phyloP scores from a whole-genome alignment of 768 basidiomycete genomes.

The Boletus rufocinnamomeus region DNA sequence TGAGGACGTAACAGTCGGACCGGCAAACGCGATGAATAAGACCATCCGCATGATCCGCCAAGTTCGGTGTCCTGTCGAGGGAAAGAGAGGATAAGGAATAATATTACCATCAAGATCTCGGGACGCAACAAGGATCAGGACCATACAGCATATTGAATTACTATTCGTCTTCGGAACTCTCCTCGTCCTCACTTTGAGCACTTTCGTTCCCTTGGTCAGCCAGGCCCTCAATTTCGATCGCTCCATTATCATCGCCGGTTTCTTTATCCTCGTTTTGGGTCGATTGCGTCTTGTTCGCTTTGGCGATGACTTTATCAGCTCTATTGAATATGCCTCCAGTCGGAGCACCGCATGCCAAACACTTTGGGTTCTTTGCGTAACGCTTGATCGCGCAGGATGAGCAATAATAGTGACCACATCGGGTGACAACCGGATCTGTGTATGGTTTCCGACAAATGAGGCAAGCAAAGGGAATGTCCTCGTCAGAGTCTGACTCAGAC shows the following conservation, averaged over 20 bases:
- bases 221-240: slow-evolving; percentile 65
- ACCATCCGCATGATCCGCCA: slow-evolving; percentile 19
- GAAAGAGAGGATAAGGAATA: slow-evolving; percentile 18
- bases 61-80: slow-evolving; percentile 23
- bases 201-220: slow-evolving; percentile 29
- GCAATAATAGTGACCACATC: slow-evolving; percentile 97
- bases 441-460: slow-evolving; percentile 94
- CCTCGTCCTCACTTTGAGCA: slow-evolving; percentile 31
- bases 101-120: slow-evolving; percentile 29
- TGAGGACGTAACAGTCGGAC: slow-evolving; percentile 14
- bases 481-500: slow-evolving; percentile 71
- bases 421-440: slow-evolving; percentile 93
- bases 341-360: slow-evolving; percentile 88
- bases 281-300: slow-evolving; percentile 73
- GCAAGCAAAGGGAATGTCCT: slow-evolving; percentile 98
- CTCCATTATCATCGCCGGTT: slow-evolving; percentile 39
- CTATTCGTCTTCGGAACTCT: slow-evolving; percentile 35
- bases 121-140: slow-evolving; percentile 36
- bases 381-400: slow-evolving; percentile 94
- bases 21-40: slow-evolving; percentile 4
- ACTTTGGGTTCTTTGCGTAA: slow-evolving; percentile 92
- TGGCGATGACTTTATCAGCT: slow-evolving; percentile 90
- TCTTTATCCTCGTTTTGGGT: slow-evolving; percentile 51
- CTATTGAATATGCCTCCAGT: slow-evolving; percentile 97
- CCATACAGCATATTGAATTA: slow-evolving; percentile 27